These are phyloP conservation scores for Gliomastix tumulicola DNA, from an alignment of 2,329 filamentous ascomycete genomes.

Conservation along the genomic window DNA sequence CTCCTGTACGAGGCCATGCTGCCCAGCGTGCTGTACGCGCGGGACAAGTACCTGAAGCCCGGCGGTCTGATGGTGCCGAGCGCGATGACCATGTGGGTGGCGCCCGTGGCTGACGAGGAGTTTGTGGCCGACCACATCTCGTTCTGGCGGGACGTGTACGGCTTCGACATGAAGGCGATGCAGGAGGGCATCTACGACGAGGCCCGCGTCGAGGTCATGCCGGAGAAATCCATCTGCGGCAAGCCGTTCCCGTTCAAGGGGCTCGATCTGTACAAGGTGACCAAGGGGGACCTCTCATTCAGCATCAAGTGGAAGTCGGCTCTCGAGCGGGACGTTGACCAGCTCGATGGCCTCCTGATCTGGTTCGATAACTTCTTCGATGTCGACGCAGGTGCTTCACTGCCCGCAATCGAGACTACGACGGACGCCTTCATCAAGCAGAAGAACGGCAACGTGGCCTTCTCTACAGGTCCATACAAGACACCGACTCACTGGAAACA, in stretches of 20 bases:
- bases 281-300: slow-evolving; percentile 68
- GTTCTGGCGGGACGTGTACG: slow-evolving; percentile 91
- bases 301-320: slow-evolving; percentile 58
- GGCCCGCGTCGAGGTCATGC: slow-evolving; percentile 68
- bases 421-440: slow-evolving; percentile 55
- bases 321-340: slow-evolving; percentile 54
- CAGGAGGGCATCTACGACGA: slow-evolving; percentile 75
- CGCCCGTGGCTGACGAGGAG: slow-evolving; percentile 70
- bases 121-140: slow-evolving; percentile 70
- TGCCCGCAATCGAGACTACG: slow-evolving; percentile 44
- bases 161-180: slow-evolving; percentile 93
- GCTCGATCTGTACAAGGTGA: slow-evolving; percentile 69
- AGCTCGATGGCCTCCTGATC: slow-evolving; percentile 78
- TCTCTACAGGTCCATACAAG: slow-evolving; percentile 76
- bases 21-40: slow-evolving; percentile 80
- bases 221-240: slow-evolving; percentile 52
- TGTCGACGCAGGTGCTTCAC: slow-evolving; percentile 45
- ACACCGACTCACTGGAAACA: slow-evolving; percentile 89
- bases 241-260: slow-evolving; percentile 60
- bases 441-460: slow-evolving; percentile 60
- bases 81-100: slow-evolving; percentile 75
- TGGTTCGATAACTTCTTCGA: slow-evolving; percentile 96
- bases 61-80: slow-evolving; percentile 82
- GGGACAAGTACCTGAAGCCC: slow-evolving; percentile 76
- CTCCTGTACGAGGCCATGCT: slow-evolving; percentile 95